Evolutionary conservation across 352 stramenopile genomes (phyloP), one percentile per base, ranked within the genome.

Genomic region (Phytophthora ohioensis): DNA sequence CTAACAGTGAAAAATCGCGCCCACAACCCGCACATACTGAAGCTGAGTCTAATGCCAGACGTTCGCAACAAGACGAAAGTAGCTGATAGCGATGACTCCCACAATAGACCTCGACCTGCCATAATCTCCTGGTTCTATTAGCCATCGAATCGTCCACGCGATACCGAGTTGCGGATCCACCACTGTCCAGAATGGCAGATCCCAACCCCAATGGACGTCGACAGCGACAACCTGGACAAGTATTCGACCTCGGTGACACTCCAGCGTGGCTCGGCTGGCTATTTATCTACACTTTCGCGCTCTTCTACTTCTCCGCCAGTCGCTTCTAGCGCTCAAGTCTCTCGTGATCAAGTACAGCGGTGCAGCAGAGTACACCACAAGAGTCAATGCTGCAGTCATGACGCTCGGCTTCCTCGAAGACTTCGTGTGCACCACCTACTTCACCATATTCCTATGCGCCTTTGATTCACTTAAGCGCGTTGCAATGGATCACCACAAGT

Each of bases 381-480:
- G 30, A 2, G 54, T 72, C 49, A 75, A 71, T 32, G 32, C 52
- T 9, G 59, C 61, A 7, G 73, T 57, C 5, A 30, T 80, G 48
- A 51, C 51, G 0, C 55, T 77, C 10, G 68, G 69, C 0, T 58
- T 68, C 45, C 35, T 68, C 4, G 68, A 80, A 13, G 68, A 80
- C 51, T 67, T 76, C 10, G 68, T 75, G 12, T 80, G 73, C 49
- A 65, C 69, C 2, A 69, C 64, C n/a, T 80, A 75, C 56, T 70
- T 80, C 27, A 49, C 64, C 6, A 45, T 43, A 5, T 13, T 47
- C 4, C 45, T 80, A 27, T 80, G 73, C 45, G 27, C 69, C 4
- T 54, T 66, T 15, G 73, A 80, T 27, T 46, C 57, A 12, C 38
- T 71, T 5, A 71, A 71, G n/a, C 38, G 34, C 9, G 30, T 13